A percentile compares a stretch with the other conserved stretches of the same genome.
These are phyloP conservation scores for Populus davidiana DNA, from an alignment of 345 rosid species.

Conservation along the genomic window DNA sequence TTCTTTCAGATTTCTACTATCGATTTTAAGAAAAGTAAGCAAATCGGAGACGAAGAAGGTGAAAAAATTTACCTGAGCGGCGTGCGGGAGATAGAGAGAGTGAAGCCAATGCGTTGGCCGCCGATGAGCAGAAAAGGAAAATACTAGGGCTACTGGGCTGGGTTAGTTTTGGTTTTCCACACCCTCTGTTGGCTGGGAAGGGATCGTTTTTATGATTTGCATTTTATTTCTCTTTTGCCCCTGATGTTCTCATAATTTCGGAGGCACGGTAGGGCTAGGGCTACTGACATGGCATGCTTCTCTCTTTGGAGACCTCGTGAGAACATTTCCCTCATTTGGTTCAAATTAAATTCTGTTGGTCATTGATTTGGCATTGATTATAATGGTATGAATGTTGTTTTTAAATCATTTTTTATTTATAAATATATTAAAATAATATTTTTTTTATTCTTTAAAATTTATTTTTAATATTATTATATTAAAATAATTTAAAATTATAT, in stretches of 20 bases:
- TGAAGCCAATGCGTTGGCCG: constrained; percentile 10
- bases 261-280: not conserved
- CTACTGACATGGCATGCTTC: too few species aligned
- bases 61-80: constrained; percentile 16
- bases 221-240: not conserved
- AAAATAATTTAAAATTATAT: too few species aligned
- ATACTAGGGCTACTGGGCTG: not conserved
- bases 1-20: not conserved
- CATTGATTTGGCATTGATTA: too few species aligned
- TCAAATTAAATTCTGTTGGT: too few species aligned
- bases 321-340: too few species aligned
- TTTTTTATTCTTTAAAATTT: too few species aligned
- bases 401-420: too few species aligned
- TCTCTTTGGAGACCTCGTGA: too few species aligned
- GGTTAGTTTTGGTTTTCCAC: not conserved
- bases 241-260: not conserved
- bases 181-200: not conserved
- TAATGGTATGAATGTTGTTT: too few species aligned
- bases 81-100: not conserved
- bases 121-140: not conserved
- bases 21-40: not conserved
- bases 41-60: not conserved
- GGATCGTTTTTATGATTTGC: not conserved
- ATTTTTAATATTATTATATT: too few species aligned
- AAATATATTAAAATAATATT: too few species aligned